phyloP scores from a whole-genome alignment of 148 eudicot species.

The Pharnaceum exiguum region DNA sequence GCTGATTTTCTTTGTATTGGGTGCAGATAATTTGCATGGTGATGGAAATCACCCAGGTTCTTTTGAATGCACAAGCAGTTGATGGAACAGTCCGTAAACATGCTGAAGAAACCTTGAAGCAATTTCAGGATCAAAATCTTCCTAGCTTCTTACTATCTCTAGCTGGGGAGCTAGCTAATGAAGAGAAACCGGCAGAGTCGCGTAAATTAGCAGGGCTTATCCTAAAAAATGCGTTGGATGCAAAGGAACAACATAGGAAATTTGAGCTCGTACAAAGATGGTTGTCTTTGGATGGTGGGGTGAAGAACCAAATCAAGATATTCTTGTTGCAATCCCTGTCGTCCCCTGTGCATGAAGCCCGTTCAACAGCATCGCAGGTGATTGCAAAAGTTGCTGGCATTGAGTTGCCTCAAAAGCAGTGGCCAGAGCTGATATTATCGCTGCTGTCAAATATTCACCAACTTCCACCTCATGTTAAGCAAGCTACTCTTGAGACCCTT shows the following conservation, averaged over 20 bases:
- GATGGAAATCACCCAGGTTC: constrained; percentile 85
- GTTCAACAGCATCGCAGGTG: constrained; percentile 95
- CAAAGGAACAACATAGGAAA: constrained; percentile 90
- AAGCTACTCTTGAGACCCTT: constrained; percentile 86
- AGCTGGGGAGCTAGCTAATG: constrained; percentile 80
- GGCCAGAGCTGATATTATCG: constrained; percentile 81
- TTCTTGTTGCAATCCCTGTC: constrained; percentile 79
- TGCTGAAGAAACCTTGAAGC: constrained; percentile 81
- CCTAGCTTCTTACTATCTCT: constrained; percentile 75
- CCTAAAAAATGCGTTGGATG: constrained; percentile 92
- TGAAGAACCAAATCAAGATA: constrained; percentile 74
- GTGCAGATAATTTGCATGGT: constrained; percentile 46
- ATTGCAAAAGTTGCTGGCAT: constrained; percentile 96
- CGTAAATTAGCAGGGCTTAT: constrained; percentile 84
- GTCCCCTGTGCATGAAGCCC: constrained; percentile 74
- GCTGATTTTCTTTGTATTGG: constrained; percentile 4
- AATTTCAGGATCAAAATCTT: constrained; percentile 84
- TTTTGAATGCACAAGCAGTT: constrained; percentile 82
- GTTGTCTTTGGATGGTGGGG: constrained; percentile 66
- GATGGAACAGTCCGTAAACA: constrained; percentile 77
- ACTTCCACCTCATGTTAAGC: constrained; percentile 87
- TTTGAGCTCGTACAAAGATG: constrained; percentile 87
- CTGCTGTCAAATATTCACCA: constrained; percentile 73
- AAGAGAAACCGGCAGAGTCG: constrained; percentile 83
- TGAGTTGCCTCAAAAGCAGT: constrained; percentile 90